Percentiles rank a stretch among this genome's conserved stretches.
phyloP scores from a whole-genome alignment of 305 asterid species.

The Coffea humblotiana region DNA sequence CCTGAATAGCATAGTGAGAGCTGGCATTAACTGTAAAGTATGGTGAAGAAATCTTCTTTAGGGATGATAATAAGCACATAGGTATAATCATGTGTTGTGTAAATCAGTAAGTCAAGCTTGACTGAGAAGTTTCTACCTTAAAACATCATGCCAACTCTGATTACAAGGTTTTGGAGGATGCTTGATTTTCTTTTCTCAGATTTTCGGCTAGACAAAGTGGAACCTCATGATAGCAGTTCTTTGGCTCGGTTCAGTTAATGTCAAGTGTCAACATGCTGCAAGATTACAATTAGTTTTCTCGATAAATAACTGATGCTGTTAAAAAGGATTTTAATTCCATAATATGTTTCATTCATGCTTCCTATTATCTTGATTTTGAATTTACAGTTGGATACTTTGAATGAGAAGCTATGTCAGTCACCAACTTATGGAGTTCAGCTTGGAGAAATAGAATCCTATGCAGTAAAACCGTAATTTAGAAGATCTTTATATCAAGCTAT shows the following conservation, averaged over 20 bases:
- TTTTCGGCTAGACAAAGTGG: background rate
- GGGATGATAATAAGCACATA: background rate
- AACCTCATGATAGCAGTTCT: background rate
- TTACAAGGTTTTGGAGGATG: background rate
- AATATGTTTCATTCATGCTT: background rate
- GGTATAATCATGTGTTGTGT: background rate
- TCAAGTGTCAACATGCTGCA: background rate
- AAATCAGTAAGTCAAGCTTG: background rate
- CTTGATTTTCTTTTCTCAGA: background rate
- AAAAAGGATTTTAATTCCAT: background rate
- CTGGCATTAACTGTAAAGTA: background rate
- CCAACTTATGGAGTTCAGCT: slow-evolving; percentile 34
- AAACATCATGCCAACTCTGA: background rate
- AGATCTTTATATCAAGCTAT: slow-evolving; percentile 9
- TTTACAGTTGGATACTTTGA: slow-evolving; percentile 78
- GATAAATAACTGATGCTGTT: background rate
- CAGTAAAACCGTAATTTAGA: slow-evolving; percentile 22
- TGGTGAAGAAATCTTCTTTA: background rate
- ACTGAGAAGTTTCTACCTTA: background rate
- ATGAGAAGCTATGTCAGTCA: slow-evolving; percentile 61
- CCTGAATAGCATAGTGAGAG: background rate
- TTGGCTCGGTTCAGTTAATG: background rate
- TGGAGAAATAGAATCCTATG: slow-evolving; percentile 31
- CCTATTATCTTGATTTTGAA: slow-evolving; percentile 22
- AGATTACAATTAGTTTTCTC: background rate